These are phyloP conservation scores for Clausena lansium DNA, from an alignment of 345 rosid species.

Conservation along the genomic window DNA sequence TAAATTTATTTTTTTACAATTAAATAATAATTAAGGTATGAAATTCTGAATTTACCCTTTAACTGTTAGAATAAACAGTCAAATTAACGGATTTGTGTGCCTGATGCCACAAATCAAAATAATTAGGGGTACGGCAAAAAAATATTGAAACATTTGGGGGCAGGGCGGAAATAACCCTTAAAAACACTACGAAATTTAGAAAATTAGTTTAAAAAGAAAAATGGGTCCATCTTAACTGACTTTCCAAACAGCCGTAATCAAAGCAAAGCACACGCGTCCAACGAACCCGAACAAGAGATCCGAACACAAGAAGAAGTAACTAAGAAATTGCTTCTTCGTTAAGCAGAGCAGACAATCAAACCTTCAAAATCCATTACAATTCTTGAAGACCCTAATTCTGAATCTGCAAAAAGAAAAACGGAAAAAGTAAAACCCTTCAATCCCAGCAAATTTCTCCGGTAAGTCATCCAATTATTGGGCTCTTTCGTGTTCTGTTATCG, in stretches of 20 bases:
- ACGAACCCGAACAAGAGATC: background rate
- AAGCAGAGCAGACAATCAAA: background rate
- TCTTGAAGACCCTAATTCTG: background rate
- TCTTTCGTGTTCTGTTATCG: background rate
- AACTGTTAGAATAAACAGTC: too few species aligned
- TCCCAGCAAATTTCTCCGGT: background rate
- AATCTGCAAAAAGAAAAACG: background rate
- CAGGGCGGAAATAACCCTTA: too few species aligned
- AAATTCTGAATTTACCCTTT: too few species aligned
- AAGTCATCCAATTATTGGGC: slow-evolving; percentile 12
- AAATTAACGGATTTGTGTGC: too few species aligned
- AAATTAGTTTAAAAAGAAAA: background rate
- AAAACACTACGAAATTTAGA: too few species aligned
- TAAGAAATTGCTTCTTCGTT: background rate
- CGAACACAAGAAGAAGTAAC: background rate
- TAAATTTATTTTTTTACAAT: too few species aligned
- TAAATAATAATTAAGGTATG: too few species aligned
- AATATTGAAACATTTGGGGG: too few species aligned
- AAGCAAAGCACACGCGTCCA: background rate
- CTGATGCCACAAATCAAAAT: too few species aligned
- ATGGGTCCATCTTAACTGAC: background rate
- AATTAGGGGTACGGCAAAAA: too few species aligned
- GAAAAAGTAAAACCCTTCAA: background rate
- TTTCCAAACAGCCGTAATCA: background rate
- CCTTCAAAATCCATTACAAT: background rate